phyloP scores from a whole-genome alignment of 306 rosid genomes.

The Trifolium repens region DNA sequence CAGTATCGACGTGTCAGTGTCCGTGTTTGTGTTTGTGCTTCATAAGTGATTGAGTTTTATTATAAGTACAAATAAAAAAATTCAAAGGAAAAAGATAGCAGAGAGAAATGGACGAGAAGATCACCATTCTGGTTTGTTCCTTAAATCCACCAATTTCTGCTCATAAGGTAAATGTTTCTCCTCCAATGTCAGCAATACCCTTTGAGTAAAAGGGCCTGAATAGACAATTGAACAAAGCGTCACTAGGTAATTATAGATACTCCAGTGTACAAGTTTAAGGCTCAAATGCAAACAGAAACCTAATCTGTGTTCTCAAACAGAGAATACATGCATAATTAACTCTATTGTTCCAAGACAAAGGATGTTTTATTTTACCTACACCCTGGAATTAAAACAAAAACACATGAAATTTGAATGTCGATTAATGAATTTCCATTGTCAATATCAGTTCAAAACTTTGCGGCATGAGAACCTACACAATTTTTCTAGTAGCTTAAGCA shows the following conservation, averaged over 20 bases:
- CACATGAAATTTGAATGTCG: not conserved
- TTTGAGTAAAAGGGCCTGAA: conserved; percentile 89
- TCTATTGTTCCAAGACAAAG: conserved; percentile 2
- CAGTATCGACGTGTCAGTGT: no score
- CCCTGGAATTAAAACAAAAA: conserved; percentile 16
- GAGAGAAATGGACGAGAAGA: conserved; percentile 36
- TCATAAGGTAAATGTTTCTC: conserved; percentile 91
- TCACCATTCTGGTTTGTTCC: conserved; percentile 91
- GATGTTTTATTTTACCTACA: not conserved
- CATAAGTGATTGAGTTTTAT: not conserved
- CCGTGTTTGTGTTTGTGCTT: no score
- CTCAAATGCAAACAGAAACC: conserved; percentile 25
- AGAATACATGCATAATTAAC: conserved; percentile 15
- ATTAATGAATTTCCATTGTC: not conserved
- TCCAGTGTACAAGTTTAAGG: not conserved
- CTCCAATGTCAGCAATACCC: conserved; percentile 86
- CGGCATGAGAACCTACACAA: not conserved
- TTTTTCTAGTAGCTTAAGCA: not conserved
- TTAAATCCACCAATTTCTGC: conserved; percentile 74
- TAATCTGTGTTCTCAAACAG: conserved; percentile 7
- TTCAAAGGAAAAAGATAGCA: not conserved
- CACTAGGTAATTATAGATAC: conserved; percentile 7
- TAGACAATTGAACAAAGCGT: conserved; percentile 25
- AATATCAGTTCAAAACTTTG: not conserved
- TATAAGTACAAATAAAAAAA: not conserved